phyloP scores from a whole-genome alignment of 129 eudicot genomes.

The Helichrysum umbraculigerum region DNA sequence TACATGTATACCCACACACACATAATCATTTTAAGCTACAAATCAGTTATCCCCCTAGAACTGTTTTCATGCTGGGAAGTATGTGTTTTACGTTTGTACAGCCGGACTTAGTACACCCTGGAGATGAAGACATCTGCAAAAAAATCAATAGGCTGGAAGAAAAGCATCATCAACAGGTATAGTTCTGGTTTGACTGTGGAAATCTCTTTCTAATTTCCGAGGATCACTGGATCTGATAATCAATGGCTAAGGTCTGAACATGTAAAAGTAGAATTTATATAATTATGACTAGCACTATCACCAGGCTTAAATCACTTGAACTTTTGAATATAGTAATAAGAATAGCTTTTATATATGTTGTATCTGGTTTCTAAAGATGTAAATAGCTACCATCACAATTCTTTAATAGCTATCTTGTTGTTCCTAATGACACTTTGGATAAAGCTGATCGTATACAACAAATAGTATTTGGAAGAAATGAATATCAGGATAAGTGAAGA shows the following conservation, averaged over 20 bases:
- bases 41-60: too few species aligned
- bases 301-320: neutral
- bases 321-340: neutral
- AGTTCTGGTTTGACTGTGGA: slow-evolving; percentile 1
- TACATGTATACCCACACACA: neutral
- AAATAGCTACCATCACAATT: neutral
- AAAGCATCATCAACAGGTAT: slow-evolving; percentile 56
- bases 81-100: slow-evolving; percentile 27
- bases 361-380: neutral
- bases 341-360: neutral
- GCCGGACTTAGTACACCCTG: slow-evolving; percentile 57
- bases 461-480: neutral
- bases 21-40: neutral
- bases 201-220: too few species aligned
- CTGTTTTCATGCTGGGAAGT: neutral
- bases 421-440: neutral
- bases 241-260: slow-evolving; percentile 10
- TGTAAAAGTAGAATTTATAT: slow-evolving; percentile 4
- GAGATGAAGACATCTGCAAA: slow-evolving; percentile 54
- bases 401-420: neutral
- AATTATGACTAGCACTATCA: neutral
- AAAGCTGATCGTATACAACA: slow-evolving; percentile 1
- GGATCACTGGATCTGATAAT: neutral
- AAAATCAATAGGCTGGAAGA: slow-evolving; percentile 57
- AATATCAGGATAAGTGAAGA: slow-evolving; percentile 14